Base-by-base conservation (phyloP, 805 yeast species). In the Danielia oregonensis region DNA sequence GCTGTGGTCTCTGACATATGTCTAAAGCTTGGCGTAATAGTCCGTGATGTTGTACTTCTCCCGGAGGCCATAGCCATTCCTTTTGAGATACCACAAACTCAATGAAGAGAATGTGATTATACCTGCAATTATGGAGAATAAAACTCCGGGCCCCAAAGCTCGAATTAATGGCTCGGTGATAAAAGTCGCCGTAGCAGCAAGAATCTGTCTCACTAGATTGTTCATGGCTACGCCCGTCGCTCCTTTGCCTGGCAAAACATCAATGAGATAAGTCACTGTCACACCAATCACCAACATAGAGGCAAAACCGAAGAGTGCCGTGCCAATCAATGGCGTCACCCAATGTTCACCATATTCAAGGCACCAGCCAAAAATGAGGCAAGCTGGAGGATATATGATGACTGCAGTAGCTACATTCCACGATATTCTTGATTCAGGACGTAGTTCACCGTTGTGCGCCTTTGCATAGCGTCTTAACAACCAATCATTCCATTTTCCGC, bases 211-310 rank as follows among this genome's bases (percentile, higher is more conserved):
- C 13, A 82, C 66, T 36, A 86, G 70, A 52, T 86, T 87, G 50
- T 84, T 86, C 32, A 87, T 56, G 0, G 95, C 95, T 31, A 86
- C 85, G 1, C 94, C 95, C 0, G 95, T 83, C 10, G 95, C 89
- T 26, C 95, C 94, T 48, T 80, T 72, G 0, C 95, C 94, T 0
- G 96, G 95, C 29, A 87, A 66, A 1, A 87, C 77, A 51, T 86
- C 96, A 1, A 86, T 88, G 37, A 86, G 61, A 51, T 86, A 87
- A 0, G 95, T 86, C 3, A 82, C 75, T 0, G 87, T 82, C 6
- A 86, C 77, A 3, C 94, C 93, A 46, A 86, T 85, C 3, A 84
- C 76, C 59, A 86, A 76, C 93, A 86, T 83, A 22, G 86, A 78
- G 0, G 91, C 85, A 52, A 82, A 78, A 0, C 96, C 96, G 56